Conservation (phyloP, 805 yeast species). For the Teunomyces atbi region DNA sequence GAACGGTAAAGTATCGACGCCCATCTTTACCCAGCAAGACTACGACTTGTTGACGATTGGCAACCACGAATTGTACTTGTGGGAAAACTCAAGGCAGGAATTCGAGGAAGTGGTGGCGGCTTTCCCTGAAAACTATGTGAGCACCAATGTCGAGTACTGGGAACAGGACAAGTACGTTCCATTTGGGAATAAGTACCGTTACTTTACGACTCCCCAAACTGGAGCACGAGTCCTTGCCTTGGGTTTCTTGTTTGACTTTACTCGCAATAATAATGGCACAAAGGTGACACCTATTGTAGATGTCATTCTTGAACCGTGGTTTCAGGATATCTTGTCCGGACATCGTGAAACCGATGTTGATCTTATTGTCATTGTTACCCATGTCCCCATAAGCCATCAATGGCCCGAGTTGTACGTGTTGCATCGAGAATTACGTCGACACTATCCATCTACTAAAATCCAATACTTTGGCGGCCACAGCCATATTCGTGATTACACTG, state of each 20-base stretch:
- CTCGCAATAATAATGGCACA: conserved; percentile 55
- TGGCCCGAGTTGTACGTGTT: conserved; percentile 54
- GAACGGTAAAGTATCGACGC: conserved; percentile 63
- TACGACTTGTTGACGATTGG: conserved; percentile 85
- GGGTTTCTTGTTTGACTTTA: conserved; percentile 79
- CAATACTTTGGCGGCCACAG: conserved; percentile 95
- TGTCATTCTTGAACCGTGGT: conserved; percentile 62
- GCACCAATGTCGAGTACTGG: conserved; percentile 66
- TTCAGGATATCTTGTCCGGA: conserved; percentile 42
- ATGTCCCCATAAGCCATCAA: conserved; percentile 58
- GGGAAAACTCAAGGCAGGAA: conserved; percentile 64
- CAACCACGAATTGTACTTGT: conserved; percentile 82
- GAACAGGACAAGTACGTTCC: conserved; percentile 49
- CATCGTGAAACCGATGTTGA: conserved; percentile 49
- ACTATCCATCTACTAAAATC: conserved; percentile 61
- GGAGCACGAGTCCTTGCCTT: conserved; percentile 58
- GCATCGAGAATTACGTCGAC: conserved; percentile 50
- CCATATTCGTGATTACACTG: conserved; percentile 81
- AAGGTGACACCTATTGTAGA: conserved; percentile 62
- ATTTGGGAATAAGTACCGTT: conserved; percentile 66
- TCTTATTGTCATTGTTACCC: conserved; percentile 70
- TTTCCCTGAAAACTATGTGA: conserved; percentile 64
- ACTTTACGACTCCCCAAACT: conserved; percentile 61
- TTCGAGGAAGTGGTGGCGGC: conserved; percentile 55
- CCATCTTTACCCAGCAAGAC: conserved; percentile 60